Evolutionary conservation across 148 eudicot genomes (phyloP).

Genomic region (Beta vulgaris): DNA sequence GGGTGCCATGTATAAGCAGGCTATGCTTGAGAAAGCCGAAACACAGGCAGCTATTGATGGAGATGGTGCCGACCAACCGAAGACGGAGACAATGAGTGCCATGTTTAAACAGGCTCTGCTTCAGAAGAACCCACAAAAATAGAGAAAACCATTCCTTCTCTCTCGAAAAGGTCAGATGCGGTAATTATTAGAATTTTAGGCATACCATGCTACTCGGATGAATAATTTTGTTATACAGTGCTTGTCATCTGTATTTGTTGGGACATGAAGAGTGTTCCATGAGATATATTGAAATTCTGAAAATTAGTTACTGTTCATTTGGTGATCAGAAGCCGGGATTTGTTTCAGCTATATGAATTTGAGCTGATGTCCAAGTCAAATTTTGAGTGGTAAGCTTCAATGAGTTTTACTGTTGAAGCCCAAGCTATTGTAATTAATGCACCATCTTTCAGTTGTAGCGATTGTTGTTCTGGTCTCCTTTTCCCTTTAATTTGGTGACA

Average conservation of each 20-base stretch:
- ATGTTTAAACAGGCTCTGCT: slow-evolving; percentile 69
- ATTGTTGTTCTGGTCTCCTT: background rate
- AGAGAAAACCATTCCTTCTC: slow-evolving; percentile 7
- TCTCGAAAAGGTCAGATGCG: slow-evolving; percentile 16
- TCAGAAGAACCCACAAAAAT: slow-evolving; percentile 32
- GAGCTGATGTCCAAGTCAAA: too few species aligned
- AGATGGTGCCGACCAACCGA: slow-evolving; percentile 31
- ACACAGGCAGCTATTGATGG: slow-evolving; percentile 42
- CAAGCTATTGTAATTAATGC: background rate
- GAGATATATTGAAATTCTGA: slow-evolving; percentile 2
- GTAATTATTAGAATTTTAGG: slow-evolving; percentile 1
- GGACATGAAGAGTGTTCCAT: slow-evolving; percentile 7
- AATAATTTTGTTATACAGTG: slow-evolving; percentile 23
- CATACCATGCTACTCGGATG: background rate
- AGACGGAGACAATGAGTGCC: slow-evolving; percentile 56
- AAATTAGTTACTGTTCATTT: background rate
- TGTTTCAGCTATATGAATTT: too few species aligned
- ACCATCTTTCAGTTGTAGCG: background rate
- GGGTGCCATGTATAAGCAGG: slow-evolving; percentile 59
- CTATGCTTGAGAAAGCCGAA: slow-evolving; percentile 62
- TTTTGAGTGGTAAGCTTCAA: background rate
- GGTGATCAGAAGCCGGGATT: background rate
- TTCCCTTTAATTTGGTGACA: background rate
- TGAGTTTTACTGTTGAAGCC: background rate
- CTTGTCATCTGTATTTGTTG: slow-evolving; percentile 4